Evolutionary conservation across 108 stramenopile genomes (phyloP), one percentile per base, ranked within the genome.

Genomic region (Mayamaea pseudoterrestris): DNA sequence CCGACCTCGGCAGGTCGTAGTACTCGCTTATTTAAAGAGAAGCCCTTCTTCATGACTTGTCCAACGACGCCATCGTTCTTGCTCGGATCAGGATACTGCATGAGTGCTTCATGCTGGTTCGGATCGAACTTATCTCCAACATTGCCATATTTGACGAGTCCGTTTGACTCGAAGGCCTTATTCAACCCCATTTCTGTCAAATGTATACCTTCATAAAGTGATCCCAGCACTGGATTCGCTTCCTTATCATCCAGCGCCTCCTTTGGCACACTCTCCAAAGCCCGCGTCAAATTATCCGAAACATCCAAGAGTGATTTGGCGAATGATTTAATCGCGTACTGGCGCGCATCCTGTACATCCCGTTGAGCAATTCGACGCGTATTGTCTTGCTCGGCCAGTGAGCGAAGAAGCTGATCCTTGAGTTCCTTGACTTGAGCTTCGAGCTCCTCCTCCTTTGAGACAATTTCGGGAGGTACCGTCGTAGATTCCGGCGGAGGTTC

Each of bases 321-420:
- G 61, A 92, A 95, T 27, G 77, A 84, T 40, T 74, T 50, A 11
- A 90, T 73, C 55, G 94, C 85, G 64, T 76, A 98, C 35, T 73
- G 64, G 13, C 62, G 66, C 13, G 93, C 95, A 6, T 65, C 61
- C 16, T 79, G 76, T 12, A 96, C 81, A 64, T 99, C 98, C 6
- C 83, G 56, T 41, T 67, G 44, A 32, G 98, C 96, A 63, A 97
- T 97, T 22, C 66, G 46, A 21, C 98, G 90, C 26, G 80, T 90
- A 66, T 97, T 99, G 73, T 99, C 96, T 71, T 90, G 85, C 67
- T 98, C 97, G 31, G 97, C 97, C 14, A 81, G 70, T 49, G 76
- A 68, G 50, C 93, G 80, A 34, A 95, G 62, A 31, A 89, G 60
- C 53, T 72, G 73, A 68, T 87, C 76, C 50, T 84, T 83, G 26